A percentile compares a stretch with the other conserved stretches of the same genome.
phyloP scores from a whole-genome alignment of 164 flowering plant genomes.

The Echeveria elegans region DNA sequence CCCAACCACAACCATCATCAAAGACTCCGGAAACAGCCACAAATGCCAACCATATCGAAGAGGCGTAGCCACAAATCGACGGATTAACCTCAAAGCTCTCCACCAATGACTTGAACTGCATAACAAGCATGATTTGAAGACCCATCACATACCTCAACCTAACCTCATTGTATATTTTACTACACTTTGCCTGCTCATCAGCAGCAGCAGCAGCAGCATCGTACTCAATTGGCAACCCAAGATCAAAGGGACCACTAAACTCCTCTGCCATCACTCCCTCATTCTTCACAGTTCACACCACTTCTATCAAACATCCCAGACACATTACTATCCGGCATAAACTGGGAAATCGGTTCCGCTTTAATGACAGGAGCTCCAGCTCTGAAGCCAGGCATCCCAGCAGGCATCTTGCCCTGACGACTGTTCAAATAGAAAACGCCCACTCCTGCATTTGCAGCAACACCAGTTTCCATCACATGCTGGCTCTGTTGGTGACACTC shows the following conservation, averaged over 20 bases:
- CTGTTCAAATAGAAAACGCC: constrained; percentile 26
- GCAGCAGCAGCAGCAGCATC: too few relatives aligned
- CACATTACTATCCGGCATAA: constrained; percentile 1
- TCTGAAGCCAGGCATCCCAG: neutral
- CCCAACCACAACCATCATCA: constrained; percentile 58
- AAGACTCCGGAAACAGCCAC: constrained; percentile 46
- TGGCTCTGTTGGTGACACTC: constrained; percentile 49
- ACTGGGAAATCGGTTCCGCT: neutral
- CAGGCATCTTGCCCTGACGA: constrained; percentile 15
- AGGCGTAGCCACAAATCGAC: constrained; percentile 49
- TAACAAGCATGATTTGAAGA: constrained; percentile 61
- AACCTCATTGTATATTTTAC: constrained; percentile 18
- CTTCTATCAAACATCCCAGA: too few relatives aligned
- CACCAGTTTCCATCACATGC: constrained; percentile 43
- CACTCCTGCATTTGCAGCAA: constrained; percentile 23
- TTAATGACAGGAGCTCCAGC: neutral
- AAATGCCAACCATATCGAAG: constrained; percentile 54
- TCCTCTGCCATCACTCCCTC: too few relatives aligned
- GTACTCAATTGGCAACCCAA: neutral
- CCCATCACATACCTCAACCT: constrained; percentile 66
- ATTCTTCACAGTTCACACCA: too few relatives aligned
- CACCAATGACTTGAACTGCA: constrained; percentile 67
- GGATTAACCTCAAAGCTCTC: constrained; percentile 51
- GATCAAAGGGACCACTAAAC: neutral
- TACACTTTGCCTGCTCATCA: neutral